Conservation (phyloP, 1,284 basidiomycete genomes). For the Ceratobasidium sp. region DNA sequence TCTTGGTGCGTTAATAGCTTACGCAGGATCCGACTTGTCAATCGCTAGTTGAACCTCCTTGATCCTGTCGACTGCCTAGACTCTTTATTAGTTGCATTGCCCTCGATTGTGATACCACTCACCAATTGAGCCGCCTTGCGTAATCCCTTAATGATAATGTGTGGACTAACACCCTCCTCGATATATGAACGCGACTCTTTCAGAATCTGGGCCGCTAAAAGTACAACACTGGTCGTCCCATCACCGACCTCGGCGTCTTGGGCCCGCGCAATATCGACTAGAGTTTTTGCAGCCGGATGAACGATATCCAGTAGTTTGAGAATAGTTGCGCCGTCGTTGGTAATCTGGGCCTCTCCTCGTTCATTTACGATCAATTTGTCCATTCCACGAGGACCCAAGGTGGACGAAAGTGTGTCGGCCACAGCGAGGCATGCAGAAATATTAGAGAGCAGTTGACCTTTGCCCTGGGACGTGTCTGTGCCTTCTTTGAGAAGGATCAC, state of each 20-base stretch:
- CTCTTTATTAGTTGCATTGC: slow-evolving; percentile 32
- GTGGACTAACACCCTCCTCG: slow-evolving; percentile 97
- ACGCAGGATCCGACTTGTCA: slow-evolving; percentile 92
- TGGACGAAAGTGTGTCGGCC: slow-evolving; percentile 89
- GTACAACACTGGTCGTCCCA: slow-evolving; percentile 96
- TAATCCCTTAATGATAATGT: slow-evolving; percentile 98
- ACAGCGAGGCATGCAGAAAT: slow-evolving; percentile 96
- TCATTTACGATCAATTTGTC: slow-evolving; percentile 96
- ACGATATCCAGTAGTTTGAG: slow-evolving; percentile 97
- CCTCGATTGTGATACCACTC: slow-evolving; percentile 53
- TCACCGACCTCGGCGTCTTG: slow-evolving; percentile 99
- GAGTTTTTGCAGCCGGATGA: slow-evolving; percentile 94
- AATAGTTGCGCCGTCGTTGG: slow-evolving; percentile 98
- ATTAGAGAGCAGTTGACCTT: slow-evolving; percentile 93
- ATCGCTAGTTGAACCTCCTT: slow-evolving; percentile 92
- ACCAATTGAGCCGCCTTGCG: slow-evolving; percentile 90
- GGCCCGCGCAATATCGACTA: slow-evolving; percentile 97
- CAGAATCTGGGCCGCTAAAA: slow-evolving; percentile 93
- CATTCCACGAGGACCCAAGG: slow-evolving; percentile 98
- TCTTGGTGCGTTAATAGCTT: slow-evolving; percentile 57
- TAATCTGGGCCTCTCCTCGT: slow-evolving; percentile 96
- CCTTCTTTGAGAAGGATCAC: slow-evolving; percentile 95
- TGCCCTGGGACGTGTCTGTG: slow-evolving; percentile 97
- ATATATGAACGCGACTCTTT: slow-evolving; percentile 94
- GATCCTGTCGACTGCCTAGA: slow-evolving; percentile 86